Evolutionary conservation across 495 filamentous ascomycete species (phyloP).

Genomic region (Aspergillus biplanus): DNA sequence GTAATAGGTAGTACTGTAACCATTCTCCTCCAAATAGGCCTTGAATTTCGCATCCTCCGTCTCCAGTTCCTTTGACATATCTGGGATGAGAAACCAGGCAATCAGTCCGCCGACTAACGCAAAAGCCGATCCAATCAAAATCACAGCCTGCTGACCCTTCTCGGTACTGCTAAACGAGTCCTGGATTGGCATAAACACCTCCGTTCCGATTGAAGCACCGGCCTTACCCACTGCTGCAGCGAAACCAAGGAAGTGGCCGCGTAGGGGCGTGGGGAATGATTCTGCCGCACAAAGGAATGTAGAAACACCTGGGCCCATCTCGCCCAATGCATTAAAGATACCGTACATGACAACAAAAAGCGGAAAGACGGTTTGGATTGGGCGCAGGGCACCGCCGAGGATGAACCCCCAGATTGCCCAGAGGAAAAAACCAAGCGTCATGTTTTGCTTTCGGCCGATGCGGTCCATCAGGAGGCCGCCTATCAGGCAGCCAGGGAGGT

Average conservation of each 20-base stretch:
- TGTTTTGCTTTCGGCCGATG: constrained; percentile 52
- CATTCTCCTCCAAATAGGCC: constrained; percentile 46
- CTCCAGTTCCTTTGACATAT: constrained; percentile 48
- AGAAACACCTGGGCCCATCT: constrained; percentile 53
- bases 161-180: constrained; percentile 38
- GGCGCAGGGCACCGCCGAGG: constrained; percentile 46
- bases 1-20: constrained; percentile 37
- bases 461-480: constrained; percentile 52
- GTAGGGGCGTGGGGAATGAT: constrained; percentile 54
- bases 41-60: constrained; percentile 49
- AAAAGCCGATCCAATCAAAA: constrained; percentile 51
- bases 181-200: constrained; percentile 51
- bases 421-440: constrained; percentile 47
- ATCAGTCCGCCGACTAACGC: constrained; percentile 43
- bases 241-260: constrained; percentile 53
- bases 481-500: constrained; percentile 50
- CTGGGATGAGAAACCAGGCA: constrained; percentile 51
- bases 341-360: constrained; percentile 58
- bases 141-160: constrained; percentile 50
- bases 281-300: constrained; percentile 50
- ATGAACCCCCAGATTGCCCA: constrained; percentile 51
- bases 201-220: constrained; percentile 51
- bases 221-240: constrained; percentile 54
- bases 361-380: constrained; percentile 48
- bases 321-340: constrained; percentile 50